These are phyloP conservation scores for Hanseniaspora meyeri DNA, from an alignment of 805 yeast genomes.

Conservation along the genomic window DNA sequence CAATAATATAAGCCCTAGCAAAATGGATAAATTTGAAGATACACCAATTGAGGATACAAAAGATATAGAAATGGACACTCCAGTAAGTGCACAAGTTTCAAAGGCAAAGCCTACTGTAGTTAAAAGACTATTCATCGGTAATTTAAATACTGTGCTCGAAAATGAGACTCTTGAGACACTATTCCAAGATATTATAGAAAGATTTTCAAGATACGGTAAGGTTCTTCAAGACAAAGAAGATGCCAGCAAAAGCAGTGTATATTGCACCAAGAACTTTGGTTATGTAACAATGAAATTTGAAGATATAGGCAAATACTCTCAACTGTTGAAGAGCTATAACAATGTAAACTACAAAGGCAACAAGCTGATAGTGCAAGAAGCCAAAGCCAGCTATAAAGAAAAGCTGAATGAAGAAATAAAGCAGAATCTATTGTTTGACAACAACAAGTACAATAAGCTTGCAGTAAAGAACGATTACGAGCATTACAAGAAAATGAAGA, in stretches of 20 bases:
- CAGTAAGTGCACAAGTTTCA: not conserved
- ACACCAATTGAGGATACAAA: too few relatives aligned
- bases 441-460: conserved; percentile 24
- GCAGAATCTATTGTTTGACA: conserved; percentile 12
- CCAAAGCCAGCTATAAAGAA: conserved; percentile 41
- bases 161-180: conserved; percentile 20
- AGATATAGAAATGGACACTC: not conserved
- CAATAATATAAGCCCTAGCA: too few relatives aligned
- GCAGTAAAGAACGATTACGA: conserved; percentile 31
- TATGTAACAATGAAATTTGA: conserved; percentile 49
- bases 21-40: too few relatives aligned
- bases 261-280: conserved; percentile 36
- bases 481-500: conserved; percentile 29
- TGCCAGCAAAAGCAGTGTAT: conserved; percentile 24
- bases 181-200: conserved; percentile 34
- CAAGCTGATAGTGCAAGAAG: conserved; percentile 46
- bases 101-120: conserved; percentile 4
- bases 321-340: conserved; percentile 46
- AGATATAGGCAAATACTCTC: conserved; percentile 32
- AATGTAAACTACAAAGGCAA: conserved; percentile 70
- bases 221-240: conserved; percentile 42
- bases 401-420: conserved; percentile 13
- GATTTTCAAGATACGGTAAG: conserved; percentile 55
- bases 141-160: conserved; percentile 14
- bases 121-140: conserved; percentile 26